Base-by-base conservation (phyloP, 202 grass and related monocot genomes). In the Saccharum hybrid region DNA sequence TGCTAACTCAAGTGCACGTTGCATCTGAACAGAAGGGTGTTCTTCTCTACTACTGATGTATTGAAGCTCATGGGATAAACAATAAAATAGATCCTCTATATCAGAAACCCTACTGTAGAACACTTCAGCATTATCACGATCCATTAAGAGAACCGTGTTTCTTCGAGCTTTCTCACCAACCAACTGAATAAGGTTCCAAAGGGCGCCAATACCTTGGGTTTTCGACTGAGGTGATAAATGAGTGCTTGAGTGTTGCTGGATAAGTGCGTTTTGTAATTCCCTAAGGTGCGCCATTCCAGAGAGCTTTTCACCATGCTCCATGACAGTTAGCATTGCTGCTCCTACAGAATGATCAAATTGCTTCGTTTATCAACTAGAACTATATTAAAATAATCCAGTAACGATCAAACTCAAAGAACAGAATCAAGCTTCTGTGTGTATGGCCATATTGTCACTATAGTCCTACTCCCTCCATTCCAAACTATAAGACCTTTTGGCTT, bases 281-380 rank as follows among this genome's bases (percentile, higher is more conserved):
- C 96, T 96, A 30, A 98, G 74, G 82, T 96, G 93, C 26, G 92
- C 94, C 86, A 98, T 85, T 79, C 93, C 90, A 74, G 81, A 98
- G 52, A 98, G 85, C 72, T 98, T 98, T 83, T 98, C 96, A 82
- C 96, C 96, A 84, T 96, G 93, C 70, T 98, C 96, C 96, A 98
- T 94, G 70, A 98, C 86, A 87, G 81, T 90, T 84, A 96, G 76
- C 93, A 90, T 88, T 80, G 93, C 92, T 87, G 83, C 73, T 90
- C 96, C 96, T 86, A 71, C 38, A 83, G 65, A 83, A 86, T 43
- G 43, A 77, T 10, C 9, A 72, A 43, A 63, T 72, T 57, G 59
- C 37, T 83, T 78, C 4, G n/a, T 71, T 51, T 34, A 43, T 72
- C 54, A 66, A 42, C 69, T 8, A 68, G 62, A 86, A 71, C 34